Conservation (phyloP, 1,139 yeast genomes). For the Yamadazyma jaroonii region DNA sequence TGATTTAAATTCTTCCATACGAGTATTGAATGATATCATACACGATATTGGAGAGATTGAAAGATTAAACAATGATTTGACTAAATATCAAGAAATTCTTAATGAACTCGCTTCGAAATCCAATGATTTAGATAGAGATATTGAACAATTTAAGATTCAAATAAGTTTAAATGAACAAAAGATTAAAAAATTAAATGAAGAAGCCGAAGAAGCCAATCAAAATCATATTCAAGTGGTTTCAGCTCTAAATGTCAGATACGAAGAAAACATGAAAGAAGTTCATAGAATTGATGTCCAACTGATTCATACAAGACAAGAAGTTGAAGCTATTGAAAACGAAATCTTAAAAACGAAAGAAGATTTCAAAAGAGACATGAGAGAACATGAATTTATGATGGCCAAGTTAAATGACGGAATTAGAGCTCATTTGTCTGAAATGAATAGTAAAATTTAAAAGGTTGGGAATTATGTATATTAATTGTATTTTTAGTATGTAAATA, state of each 20-base stretch:
- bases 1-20: constrained; percentile 51
- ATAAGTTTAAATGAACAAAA: constrained; percentile 54
- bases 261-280: constrained; percentile 48
- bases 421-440: constrained; percentile 17
- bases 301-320: constrained; percentile 45
- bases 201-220: too few relatives aligned
- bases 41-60: constrained; percentile 50
- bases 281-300: constrained; percentile 52
- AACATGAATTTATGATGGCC: constrained; percentile 52
- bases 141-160: constrained; percentile 51
- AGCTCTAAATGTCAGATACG: constrained; percentile 45
- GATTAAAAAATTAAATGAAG: constrained; percentile 38
- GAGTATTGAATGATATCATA: constrained; percentile 57
- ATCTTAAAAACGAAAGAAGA: constrained; percentile 41
- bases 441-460: constrained; percentile 9
- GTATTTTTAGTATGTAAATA: constrained; percentile 5
- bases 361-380: constrained; percentile 53
- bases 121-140: constrained; percentile 49
- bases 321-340: constrained; percentile 46
- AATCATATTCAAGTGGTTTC: constrained; percentile 45
- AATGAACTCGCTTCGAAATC: constrained; percentile 45
- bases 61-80: constrained; percentile 36
- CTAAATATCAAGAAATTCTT: constrained; percentile 43
- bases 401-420: constrained; percentile 25
- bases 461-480: constrained; percentile 3